A percentile compares a stretch with the other conserved stretches of the same genome.
Evolutionary conservation across 1,284 basidiomycete species (phyloP).

Genomic region (Cryptococcus amylolentus): DNA sequence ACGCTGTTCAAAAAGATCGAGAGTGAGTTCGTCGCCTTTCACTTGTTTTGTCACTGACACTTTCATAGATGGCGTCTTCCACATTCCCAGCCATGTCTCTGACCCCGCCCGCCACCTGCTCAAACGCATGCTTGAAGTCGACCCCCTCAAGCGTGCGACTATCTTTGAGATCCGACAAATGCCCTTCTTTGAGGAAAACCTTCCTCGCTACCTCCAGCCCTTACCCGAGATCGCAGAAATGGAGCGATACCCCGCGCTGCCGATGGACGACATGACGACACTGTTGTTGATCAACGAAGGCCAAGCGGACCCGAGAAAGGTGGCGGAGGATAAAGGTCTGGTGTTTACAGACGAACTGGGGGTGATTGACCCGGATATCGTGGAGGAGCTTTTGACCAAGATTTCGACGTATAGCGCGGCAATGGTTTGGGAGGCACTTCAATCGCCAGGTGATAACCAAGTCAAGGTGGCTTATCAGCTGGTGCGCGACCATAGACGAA

Average conservation of each 20-base stretch:
- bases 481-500: slow-evolving; percentile 79
- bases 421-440: slow-evolving; percentile 79
- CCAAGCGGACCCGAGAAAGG: slow-evolving; percentile 41
- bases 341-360: slow-evolving; percentile 60
- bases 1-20: slow-evolving; percentile 88
- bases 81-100: slow-evolving; percentile 73
- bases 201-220: slow-evolving; percentile 81
- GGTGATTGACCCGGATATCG: slow-evolving; percentile 80
- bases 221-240: slow-evolving; percentile 64
- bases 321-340: slow-evolving; percentile 48
- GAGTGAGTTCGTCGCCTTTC: slow-evolving; percentile 54
- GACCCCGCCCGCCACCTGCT: slow-evolving; percentile 73
- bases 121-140: slow-evolving; percentile 80
- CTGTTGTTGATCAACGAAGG: slow-evolving; percentile 42
- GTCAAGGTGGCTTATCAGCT: slow-evolving; percentile 97
- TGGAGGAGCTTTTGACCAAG: slow-evolving; percentile 72
- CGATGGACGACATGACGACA: slow-evolving; percentile 45
- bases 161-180: slow-evolving; percentile 83
- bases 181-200: slow-evolving; percentile 78
- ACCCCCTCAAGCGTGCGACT: slow-evolving; percentile 88
- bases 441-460: slow-evolving; percentile 83
- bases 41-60: slow-evolving; percentile 3
- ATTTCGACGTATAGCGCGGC: slow-evolving; percentile 75
- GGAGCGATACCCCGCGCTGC: slow-evolving; percentile 40
- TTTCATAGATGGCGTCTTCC: slow-evolving; percentile 72